A percentile compares a stretch with the other conserved stretches of the same genome.
phyloP scores from a whole-genome alignment of 441 rosid genomes.

The Eruca vesicaria region DNA sequence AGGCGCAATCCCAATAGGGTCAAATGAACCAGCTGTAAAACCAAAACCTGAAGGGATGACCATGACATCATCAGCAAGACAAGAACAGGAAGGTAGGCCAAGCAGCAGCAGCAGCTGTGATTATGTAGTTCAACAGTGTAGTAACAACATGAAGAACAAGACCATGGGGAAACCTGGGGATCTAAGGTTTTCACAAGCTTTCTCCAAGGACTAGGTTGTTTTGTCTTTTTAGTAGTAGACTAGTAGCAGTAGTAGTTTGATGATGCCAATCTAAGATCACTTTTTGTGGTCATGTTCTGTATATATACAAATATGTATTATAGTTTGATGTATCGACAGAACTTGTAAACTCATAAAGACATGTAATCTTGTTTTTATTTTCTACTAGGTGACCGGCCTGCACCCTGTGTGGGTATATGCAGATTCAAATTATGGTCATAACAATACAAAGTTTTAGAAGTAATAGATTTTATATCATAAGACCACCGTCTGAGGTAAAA shows the following conservation, averaged over 20 bases:
- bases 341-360: background rate
- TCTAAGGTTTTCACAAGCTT: slow-evolving; percentile 19
- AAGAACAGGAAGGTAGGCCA: slow-evolving; percentile 32
- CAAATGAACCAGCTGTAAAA: slow-evolving; percentile 15
- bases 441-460: too few species aligned
- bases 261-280: background rate
- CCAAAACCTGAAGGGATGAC: slow-evolving; percentile 1
- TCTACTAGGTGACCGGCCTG: too few species aligned
- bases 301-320: slow-evolving; percentile 4
- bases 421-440: too few species aligned
- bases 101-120: slow-evolving; percentile 8
- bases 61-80: slow-evolving; percentile 5
- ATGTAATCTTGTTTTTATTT: background rate
- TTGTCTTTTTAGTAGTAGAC: background rate
- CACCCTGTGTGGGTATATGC: too few species aligned
- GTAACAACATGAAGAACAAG: slow-evolving; percentile 19
- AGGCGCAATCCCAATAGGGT: slow-evolving; percentile 67
- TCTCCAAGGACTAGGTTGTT: background rate
- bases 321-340: slow-evolving; percentile 11
- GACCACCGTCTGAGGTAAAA: too few species aligned
- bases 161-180: background rate
- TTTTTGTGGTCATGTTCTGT: slow-evolving; percentile 8
- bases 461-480: too few species aligned
- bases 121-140: slow-evolving; percentile 21
- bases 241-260: background rate